Evolutionary conservation across 2,329 filamentous ascomycete genomes (phyloP).

Genomic region (Mycosphaerelloides madeirae): DNA sequence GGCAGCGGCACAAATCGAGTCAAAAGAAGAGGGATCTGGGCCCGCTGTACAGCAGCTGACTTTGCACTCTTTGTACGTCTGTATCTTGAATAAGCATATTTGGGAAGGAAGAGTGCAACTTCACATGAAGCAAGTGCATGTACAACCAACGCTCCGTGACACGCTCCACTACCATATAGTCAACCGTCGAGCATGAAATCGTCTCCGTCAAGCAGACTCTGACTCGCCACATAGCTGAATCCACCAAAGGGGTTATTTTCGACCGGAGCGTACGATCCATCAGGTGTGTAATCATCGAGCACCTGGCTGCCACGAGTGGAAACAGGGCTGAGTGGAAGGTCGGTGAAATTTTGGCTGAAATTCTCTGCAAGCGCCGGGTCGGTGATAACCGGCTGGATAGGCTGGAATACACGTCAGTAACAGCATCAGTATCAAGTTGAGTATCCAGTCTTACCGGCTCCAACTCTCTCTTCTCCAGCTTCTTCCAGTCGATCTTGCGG

Average conservation of each 20-base stretch:
- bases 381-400: conserved; percentile 89
- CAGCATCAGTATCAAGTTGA: background rate
- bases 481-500: conserved; percentile 91
- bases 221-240: conserved; percentile 51
- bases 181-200: conserved; percentile 33
- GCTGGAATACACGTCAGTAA: conserved; percentile 34
- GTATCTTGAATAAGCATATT: no score
- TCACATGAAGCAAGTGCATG: no score
- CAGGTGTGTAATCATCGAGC: conserved; percentile 20
- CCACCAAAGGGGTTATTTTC: conserved; percentile 49
- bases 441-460: conserved; percentile 49
- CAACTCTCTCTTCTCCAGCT: conserved; percentile 73
- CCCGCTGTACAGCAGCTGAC: no score
- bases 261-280: conserved; percentile 15
- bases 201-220: conserved; percentile 44
- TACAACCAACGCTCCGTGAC: background rate
- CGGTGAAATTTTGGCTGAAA: conserved; percentile 88
- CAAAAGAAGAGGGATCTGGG: no score
- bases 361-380: conserved; percentile 96
- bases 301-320: conserved; percentile 32
- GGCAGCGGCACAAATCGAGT: no score
- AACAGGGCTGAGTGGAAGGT: conserved; percentile 72
- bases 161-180: conserved; percentile 19
- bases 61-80: no score
- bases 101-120: no score